Evolutionary conservation across 352 stramenopile genomes (phyloP), one percentile per base, ranked within the genome.

Genomic region (Bremia lactucae): DNA sequence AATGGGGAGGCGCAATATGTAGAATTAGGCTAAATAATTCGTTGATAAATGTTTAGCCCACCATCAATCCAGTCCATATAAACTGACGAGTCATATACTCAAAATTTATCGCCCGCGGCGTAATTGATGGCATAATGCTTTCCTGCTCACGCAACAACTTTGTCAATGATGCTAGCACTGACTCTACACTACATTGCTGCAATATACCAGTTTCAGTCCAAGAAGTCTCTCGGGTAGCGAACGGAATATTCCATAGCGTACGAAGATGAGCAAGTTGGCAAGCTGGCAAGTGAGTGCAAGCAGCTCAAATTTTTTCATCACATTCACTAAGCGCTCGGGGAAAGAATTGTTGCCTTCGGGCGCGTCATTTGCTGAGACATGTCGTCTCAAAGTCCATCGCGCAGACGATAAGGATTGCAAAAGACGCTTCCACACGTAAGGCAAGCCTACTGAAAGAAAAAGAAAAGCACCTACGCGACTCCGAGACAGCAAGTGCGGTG

Each of bases 21-120:
- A n/a, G 11, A 45, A n/a, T 18, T 10, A 24, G 9, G 20, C 26
- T 21, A 28, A 5, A 31, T 14, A 29, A 18, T 24, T 5, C 11
- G 42, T n/a, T n/a, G 7, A n/a, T 33, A 6, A 3, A 33, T 33
- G 7, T 10, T 13, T 2, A 40, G 6, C 35, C 10, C 35, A 90
- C 78, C 73, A 86, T 86, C 39, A 91, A 59, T 37, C 74, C 77
- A 26, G 84, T 63, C 79, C 75, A 91, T n/a, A 89, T 53, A 15
- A 89, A 49, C 26, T 89, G 76, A 5, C 76, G 74, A 44, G 73
- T 91, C 72, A 91, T 89, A 66, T 87, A 89, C 50, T 91, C 79
- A 31, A 87, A 89, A 46, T 85, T 91, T 39, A 91, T 91, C 19
- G 68, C 62, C 9, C 79, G 71, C 18, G 79, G 64, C 2, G 65